phyloP scores from a whole-genome alignment of 2,329 filamentous ascomycete species.

The Setomelanomma holmii region DNA sequence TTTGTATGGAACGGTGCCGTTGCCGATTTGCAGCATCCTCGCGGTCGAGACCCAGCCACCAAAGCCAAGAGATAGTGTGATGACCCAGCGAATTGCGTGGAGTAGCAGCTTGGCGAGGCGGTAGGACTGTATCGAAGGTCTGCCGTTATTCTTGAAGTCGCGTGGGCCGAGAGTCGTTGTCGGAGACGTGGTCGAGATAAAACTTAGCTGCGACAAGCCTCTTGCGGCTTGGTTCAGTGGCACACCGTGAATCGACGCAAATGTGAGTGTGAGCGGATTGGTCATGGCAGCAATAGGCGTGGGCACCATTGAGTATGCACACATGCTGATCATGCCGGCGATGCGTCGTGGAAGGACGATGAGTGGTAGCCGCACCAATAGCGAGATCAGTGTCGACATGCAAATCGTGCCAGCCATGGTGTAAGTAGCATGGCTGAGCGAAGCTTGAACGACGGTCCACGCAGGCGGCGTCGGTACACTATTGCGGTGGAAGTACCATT shows the following conservation, averaged over 20 bases:
- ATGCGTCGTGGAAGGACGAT: conserved; percentile 81
- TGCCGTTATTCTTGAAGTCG: conserved; percentile 50
- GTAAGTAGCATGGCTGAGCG: conserved; percentile 79
- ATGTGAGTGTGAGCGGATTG: conserved; percentile 90
- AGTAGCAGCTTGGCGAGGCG: conserved; percentile 89
- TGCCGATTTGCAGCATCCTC: conserved; percentile 71
- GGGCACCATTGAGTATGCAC: conserved; percentile 81
- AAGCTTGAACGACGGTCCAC: conserved; percentile 80
- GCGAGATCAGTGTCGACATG: conserved; percentile 79
- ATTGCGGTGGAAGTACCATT: conserved; percentile 99
- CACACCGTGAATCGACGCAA: conserved; percentile 91
- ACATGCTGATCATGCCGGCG: conserved; percentile 71
- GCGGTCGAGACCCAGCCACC: conserved; percentile 97
- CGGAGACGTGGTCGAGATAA: conserved; percentile 75
- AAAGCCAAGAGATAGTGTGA: conserved; percentile 88
- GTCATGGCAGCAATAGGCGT: conserved; percentile 85
- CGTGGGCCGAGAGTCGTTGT: conserved; percentile 67
- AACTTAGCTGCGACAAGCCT: conserved; percentile 80
- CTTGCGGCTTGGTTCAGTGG: conserved; percentile 79
- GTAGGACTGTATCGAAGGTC: conserved; percentile 77
- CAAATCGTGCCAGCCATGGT: conserved; percentile 93
- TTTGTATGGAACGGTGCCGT: conserved; percentile 57
- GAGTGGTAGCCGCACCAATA: conserved; percentile 83
- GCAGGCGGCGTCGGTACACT: conserved; percentile 79
- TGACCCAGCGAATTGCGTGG: conserved; percentile 88